Evolutionary conservation across 2,329 filamentous ascomycete species (phyloP).

Genomic region (Fusarium sp.): DNA sequence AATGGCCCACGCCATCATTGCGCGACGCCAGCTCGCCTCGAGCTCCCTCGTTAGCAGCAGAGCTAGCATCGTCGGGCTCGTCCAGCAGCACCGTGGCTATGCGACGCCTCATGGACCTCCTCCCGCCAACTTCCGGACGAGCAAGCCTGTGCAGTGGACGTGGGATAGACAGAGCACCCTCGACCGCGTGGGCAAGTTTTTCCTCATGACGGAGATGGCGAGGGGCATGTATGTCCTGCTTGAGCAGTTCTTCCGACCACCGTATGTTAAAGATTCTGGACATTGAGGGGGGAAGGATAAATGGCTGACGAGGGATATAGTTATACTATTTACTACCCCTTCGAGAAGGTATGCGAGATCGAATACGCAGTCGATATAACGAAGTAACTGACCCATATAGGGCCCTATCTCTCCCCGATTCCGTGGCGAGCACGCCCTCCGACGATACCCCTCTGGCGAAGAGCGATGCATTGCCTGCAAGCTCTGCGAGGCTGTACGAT

Average conservation of each 20-base stretch:
- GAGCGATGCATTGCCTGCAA: constrained; percentile 99
- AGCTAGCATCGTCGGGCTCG: constrained; percentile 33
- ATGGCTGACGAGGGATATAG: constrained; percentile 58
- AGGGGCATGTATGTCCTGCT: constrained; percentile 97
- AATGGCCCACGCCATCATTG: constrained; percentile 52
- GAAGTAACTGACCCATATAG: constrained; percentile 50
- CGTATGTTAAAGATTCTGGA: constrained; percentile 71
- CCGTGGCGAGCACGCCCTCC: constrained; percentile 96
- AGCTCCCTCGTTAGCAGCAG: constrained; percentile 36
- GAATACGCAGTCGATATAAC: neutral
- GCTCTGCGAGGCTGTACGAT: constrained; percentile 86
- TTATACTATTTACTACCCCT: constrained; percentile 98
- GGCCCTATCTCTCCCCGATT: constrained; percentile 97
- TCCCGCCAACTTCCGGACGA: constrained; percentile 82
- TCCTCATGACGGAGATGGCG: constrained; percentile 94
- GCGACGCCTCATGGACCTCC: constrained; percentile 82
- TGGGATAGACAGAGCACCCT: constrained; percentile 80
- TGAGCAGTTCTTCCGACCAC: constrained; percentile 98
- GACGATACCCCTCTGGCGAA: constrained; percentile 96
- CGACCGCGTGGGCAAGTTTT: constrained; percentile 91
- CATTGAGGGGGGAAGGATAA: neutral
- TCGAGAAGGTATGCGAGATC: constrained; percentile 78
- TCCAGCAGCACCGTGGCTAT: constrained; percentile 56
- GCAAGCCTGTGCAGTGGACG: constrained; percentile 80
- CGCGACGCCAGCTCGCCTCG: constrained; percentile 50